These are phyloP conservation scores for Fallopia convolvulus DNA, from an alignment of 148 eudicot genomes.

Conservation along the genomic window DNA sequence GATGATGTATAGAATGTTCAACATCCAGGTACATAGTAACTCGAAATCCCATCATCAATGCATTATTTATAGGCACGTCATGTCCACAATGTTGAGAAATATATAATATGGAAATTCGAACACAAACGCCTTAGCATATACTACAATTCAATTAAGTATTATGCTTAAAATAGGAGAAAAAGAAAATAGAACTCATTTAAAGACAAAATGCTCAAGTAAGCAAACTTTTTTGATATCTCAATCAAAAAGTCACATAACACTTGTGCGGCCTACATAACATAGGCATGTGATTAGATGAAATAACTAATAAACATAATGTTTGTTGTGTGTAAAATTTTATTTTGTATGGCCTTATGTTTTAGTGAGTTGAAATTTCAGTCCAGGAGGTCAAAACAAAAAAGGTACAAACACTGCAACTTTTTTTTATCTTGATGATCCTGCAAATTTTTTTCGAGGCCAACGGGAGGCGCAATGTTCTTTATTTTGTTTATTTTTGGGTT, in stretches of 20 bases:
- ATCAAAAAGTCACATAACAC: conserved; percentile 23
- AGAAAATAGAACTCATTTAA: too few species aligned
- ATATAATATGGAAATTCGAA: neutral
- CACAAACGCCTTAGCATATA: neutral
- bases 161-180: neutral
- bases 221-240: conserved; percentile 18
- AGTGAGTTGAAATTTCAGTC: too few species aligned
- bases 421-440: too few species aligned
- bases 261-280: conserved; percentile 38
- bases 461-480: too few species aligned
- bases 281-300: conserved; percentile 47
- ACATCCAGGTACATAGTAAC: neutral
- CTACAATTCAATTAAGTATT: too few species aligned
- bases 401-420: too few species aligned
- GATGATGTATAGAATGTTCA: neutral
- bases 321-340: too few species aligned
- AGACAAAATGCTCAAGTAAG: neutral
- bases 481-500: too few species aligned
- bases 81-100: neutral
- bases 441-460: too few species aligned
- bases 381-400: too few species aligned
- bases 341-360: too few species aligned
- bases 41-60: neutral
- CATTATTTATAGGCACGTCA: neutral
- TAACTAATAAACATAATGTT: too few species aligned